Evolutionary conservation across 805 yeast genomes (phyloP).

Genomic region (Lipomyces orientalis): DNA sequence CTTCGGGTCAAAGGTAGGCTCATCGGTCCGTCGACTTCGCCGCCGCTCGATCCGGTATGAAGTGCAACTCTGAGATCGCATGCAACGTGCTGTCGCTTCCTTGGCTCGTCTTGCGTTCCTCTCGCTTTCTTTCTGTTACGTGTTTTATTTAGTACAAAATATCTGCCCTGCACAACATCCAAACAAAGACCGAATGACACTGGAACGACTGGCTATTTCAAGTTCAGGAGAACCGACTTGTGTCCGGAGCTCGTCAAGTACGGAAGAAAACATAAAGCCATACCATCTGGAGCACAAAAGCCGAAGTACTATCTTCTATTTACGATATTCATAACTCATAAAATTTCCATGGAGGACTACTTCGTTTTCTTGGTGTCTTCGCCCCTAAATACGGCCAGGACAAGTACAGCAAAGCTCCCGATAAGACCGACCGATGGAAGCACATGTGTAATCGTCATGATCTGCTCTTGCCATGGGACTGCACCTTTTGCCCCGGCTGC

Average conservation of each 20-base stretch:
- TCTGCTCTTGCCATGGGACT: background rate
- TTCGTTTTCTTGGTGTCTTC: constrained; percentile 1
- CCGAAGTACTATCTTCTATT: background rate
- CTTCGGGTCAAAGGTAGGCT: too few species aligned
- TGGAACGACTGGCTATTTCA: too few species aligned
- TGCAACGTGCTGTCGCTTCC: too few species aligned
- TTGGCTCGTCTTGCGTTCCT: too few species aligned
- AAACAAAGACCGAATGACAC: background rate
- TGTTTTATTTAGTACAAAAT: too few species aligned
- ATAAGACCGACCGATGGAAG: background rate
- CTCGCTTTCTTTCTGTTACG: too few species aligned
- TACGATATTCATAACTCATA: background rate
- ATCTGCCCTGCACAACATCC: too few species aligned
- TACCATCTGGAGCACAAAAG: background rate
- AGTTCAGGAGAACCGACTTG: background rate
- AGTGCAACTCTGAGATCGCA: too few species aligned
- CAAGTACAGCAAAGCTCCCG: background rate
- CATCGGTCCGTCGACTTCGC: too few species aligned
- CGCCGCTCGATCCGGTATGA: too few species aligned
- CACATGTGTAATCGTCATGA: background rate
- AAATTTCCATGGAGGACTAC: background rate
- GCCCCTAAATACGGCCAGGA: background rate
- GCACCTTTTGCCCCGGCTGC: constrained; percentile 4
- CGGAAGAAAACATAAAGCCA: background rate
- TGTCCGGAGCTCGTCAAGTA: background rate